These are phyloP conservation scores for Russula griseocarnosa DNA, from an alignment of 768 basidiomycete species.

Conservation along the genomic window DNA sequence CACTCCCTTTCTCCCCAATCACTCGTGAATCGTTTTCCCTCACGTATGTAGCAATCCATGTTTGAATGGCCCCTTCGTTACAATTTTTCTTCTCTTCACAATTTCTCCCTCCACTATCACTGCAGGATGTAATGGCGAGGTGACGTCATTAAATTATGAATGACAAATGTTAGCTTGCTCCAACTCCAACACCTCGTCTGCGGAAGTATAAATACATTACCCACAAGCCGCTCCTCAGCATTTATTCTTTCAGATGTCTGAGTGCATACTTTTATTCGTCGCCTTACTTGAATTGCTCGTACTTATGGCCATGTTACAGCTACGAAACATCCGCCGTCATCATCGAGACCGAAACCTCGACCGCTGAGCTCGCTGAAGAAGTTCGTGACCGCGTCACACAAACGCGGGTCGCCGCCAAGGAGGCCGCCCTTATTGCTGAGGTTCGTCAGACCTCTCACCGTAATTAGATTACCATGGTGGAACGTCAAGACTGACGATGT, in stretches of 20 bases:
- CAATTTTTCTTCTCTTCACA: neutral
- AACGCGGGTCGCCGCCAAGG: conserved; percentile 16
- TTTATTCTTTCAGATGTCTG: neutral
- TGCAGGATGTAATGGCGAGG: conserved; percentile 3
- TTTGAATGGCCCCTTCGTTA: conserved; percentile 4
- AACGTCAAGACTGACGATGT: neutral
- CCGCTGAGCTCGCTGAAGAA: conserved; percentile 13
- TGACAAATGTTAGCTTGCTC: conserved; percentile 1
- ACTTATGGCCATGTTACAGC: conserved; percentile 2
- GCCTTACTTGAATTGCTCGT: neutral
- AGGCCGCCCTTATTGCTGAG: conserved; percentile 16
- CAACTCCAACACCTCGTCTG: neutral
- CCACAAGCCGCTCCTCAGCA: no score
- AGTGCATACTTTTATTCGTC: conserved; percentile 4
- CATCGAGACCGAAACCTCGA: conserved; percentile 25
- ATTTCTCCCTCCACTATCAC: neutral
- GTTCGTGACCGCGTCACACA: conserved; percentile 7
- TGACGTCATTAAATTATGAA: conserved; percentile 9
- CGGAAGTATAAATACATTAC: neutral
- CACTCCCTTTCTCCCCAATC: neutral
- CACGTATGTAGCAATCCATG: conserved; percentile 17
- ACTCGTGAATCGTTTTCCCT: conserved; percentile 7
- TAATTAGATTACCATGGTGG: no score
- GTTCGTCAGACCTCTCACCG: neutral
- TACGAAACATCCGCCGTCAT: conserved; percentile 23